Evolutionary conservation across 495 filamentous ascomycete genomes (phyloP).

Genomic region (Sporormia fimetaria): DNA sequence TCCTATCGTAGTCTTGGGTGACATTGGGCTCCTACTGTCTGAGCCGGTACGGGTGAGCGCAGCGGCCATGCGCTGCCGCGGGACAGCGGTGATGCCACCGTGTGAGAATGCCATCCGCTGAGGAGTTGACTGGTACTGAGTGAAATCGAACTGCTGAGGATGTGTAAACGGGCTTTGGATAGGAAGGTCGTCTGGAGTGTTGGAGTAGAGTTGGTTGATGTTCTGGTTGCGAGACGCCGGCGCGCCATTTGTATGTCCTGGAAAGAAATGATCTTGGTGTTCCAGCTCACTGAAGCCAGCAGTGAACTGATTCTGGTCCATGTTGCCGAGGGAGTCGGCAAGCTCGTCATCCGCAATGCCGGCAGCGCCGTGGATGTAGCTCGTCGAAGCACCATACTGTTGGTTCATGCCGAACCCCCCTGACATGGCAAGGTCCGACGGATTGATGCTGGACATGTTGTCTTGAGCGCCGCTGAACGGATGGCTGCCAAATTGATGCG

Average conservation of each 20-base stretch:
- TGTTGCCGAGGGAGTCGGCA: conserved; percentile 39
- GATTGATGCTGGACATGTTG: conserved; percentile 59
- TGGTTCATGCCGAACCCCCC: conserved; percentile 28
- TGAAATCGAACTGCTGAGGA: conserved; percentile 52
- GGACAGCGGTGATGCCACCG: conserved; percentile 16
- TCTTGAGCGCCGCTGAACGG: conserved; percentile 53
- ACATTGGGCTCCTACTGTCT: conserved; percentile 63
- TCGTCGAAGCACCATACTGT: conserved; percentile 26
- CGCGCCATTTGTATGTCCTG: conserved; percentile 15
- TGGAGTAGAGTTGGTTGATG: conserved; percentile 65
- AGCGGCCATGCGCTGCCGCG: conserved; percentile 30
- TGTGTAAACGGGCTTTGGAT: conserved; percentile 79
- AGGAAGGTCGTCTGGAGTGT: conserved; percentile 75
- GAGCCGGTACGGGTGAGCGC: conserved; percentile 59
- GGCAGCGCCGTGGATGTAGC: conserved; percentile 37
- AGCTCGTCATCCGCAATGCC: conserved; percentile 55
- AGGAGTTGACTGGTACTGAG: conserved; percentile 46
- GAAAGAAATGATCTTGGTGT: conserved; percentile 19
- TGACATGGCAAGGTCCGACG: conserved; percentile 69
- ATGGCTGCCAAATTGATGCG: conserved; percentile 45
- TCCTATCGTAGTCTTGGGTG: conserved; percentile 58
- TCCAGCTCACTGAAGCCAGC: conserved; percentile 35
- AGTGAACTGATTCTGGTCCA: conserved; percentile 33
- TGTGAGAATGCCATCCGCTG: conserved; percentile 33
- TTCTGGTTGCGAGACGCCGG: conserved; percentile 22